Evolutionary conservation across 2,329 filamentous ascomycete genomes (phyloP), one percentile per base, ranked within the genome.

Genomic region (Calonectria fujianensis): DNA sequence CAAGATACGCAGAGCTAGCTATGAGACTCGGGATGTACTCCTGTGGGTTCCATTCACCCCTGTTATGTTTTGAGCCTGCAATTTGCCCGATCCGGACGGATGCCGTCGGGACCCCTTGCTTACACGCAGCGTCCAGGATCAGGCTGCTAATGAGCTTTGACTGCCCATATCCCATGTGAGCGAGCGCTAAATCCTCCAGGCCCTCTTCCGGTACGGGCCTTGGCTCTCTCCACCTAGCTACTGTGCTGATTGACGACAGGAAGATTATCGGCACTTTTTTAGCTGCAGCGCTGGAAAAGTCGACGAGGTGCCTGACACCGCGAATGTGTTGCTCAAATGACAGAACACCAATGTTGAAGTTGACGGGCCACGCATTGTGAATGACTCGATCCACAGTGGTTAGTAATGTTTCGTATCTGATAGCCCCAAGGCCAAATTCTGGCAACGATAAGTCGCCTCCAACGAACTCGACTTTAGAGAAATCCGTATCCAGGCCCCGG

Each of bases 301-400:
- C 32, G 14, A 61, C 35, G 2, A 61, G 54, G 14, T 61, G 35
- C 20, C 54, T 39, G 4, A 61, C 54, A 27, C 54, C 54, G 16
- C 54, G 32, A 20, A 61, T 39, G 2, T 61, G 54, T 16, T 32
- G 35, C 14, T 61, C 54, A 35, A 61, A 61, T n/a, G 54, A 61
- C 13, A 24, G 1, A 18, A 39, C 32, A 16, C 54, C n/a, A 14
- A 61, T 61, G n/a, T 61, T 39, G 54, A 61, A 61, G 13, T 61
- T 61, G 54, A 61, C 54, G 16, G 54, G 54, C 54, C 54, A 61
- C 27, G 54, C 54, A 18, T 61, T 61, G 9, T 61, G 54, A 35
- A 61, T 61, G 5, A 61, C 24, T 7, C 54, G 54, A 39, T 61
- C 54, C 14, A 24, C 31, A 8, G 27, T 13, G 13, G 7, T 18